Evolutionary conservation across 352 stramenopile species (phyloP).

Genomic region (Phytophthora foliorum): DNA sequence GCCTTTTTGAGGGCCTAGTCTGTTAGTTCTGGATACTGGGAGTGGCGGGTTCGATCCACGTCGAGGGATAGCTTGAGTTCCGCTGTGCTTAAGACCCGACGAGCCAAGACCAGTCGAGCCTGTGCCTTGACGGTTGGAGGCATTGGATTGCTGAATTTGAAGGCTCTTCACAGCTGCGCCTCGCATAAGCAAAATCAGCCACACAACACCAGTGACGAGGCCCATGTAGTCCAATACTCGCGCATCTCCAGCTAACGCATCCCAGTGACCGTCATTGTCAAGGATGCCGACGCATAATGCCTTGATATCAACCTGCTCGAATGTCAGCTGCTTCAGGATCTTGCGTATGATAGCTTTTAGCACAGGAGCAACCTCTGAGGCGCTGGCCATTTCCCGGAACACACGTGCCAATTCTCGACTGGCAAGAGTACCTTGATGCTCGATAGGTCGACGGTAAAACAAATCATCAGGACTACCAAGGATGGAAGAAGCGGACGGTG

Average conservation of each 20-base stretch:
- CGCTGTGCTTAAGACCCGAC: conserved; percentile 58
- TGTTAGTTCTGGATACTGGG: conserved; percentile 36
- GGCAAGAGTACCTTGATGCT: conserved; percentile 69
- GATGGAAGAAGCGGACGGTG: conserved; percentile 36
- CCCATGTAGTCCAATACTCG: conserved; percentile 83
- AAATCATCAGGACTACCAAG: conserved; percentile 57
- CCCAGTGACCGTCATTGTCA: conserved; percentile 80
- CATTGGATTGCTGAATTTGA: conserved; percentile 85
- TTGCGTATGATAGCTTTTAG: conserved; percentile 90
- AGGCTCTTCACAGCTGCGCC: conserved; percentile 86
- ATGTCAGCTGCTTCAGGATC: conserved; percentile 83
- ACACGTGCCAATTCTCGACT: conserved; percentile 83
- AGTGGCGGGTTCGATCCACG: conserved; percentile 45
- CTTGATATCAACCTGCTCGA: conserved; percentile 88
- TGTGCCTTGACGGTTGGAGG: conserved; percentile 41
- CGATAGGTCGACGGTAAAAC: conserved; percentile 63
- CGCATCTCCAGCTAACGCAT: conserved; percentile 65
- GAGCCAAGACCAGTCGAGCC: conserved; percentile 42
- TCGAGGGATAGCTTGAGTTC: conserved; percentile 64
- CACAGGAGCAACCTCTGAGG: conserved; percentile 79
- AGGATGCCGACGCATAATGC: conserved; percentile 82
- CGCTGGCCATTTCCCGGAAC: conserved; percentile 81
- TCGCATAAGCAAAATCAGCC: conserved; percentile 81
- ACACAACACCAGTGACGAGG: conserved; percentile 79
- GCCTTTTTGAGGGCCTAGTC: conserved; percentile 46